Percentiles rank a stretch among this genome's conserved stretches.
Evolutionary conservation across 495 filamentous ascomycete genomes (phyloP).

Genomic region (Penicillium roqueforti): DNA sequence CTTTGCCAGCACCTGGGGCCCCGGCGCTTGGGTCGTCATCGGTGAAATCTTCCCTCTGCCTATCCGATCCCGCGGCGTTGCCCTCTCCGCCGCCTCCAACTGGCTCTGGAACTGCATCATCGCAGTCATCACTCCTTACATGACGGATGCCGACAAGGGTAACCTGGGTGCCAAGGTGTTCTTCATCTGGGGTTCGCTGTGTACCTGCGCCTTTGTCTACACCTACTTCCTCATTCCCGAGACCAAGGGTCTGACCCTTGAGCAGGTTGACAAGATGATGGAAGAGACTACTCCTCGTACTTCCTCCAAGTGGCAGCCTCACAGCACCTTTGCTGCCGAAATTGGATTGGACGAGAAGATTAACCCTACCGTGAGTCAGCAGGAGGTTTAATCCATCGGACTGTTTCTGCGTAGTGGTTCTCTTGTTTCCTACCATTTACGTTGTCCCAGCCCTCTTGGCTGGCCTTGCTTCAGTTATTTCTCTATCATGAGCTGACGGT

Average conservation of each 20-base stretch:
- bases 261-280: constrained; percentile 89
- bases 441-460: not conserved
- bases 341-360: constrained; percentile 53
- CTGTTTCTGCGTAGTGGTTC: not conserved
- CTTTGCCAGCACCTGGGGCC: constrained; percentile 75
- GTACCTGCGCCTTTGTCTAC: constrained; percentile 60
- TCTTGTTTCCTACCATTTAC: not conserved
- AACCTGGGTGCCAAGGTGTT: constrained; percentile 77
- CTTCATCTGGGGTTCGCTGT: constrained; percentile 79
- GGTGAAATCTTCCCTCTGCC: constrained; percentile 84
- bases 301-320: constrained; percentile 71
- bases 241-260: constrained; percentile 82
- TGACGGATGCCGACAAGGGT: constrained; percentile 60
- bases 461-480: not conserved
- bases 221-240: constrained; percentile 79
- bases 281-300: constrained; percentile 76
- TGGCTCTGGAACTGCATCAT: constrained; percentile 83
- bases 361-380: constrained; percentile 30
- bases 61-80: constrained; percentile 77
- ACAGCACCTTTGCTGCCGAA: constrained; percentile 64
- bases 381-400: constrained; percentile 27
- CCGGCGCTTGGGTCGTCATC: constrained; percentile 74
- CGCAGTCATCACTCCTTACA: constrained; percentile 74
- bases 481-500: constrained; percentile 14
- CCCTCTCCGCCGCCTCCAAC: constrained; percentile 76